Evolutionary conservation across 2,329 filamentous ascomycete species (phyloP).

Genomic region (Juglanconis oblonga): DNA sequence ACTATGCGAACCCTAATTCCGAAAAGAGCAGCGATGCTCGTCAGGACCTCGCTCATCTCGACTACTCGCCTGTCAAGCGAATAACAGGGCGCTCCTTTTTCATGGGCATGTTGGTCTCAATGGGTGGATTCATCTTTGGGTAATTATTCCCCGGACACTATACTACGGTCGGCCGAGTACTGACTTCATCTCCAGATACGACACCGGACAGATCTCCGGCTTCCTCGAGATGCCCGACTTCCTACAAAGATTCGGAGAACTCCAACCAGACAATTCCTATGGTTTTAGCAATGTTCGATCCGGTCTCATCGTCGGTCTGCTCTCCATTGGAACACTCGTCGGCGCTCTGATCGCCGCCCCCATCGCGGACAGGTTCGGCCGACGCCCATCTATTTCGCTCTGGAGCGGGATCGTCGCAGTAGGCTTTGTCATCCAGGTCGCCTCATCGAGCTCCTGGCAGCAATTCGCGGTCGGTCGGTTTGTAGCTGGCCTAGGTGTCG

Average conservation of each 20-base stretch:
- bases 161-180: neutral
- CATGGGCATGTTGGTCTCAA: conserved; percentile 40
- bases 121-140: conserved; percentile 40
- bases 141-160: conserved; percentile 23
- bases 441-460: conserved; percentile 54
- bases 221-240: conserved; percentile 60
- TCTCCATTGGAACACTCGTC: conserved; percentile 59
- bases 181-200: conserved; percentile 39
- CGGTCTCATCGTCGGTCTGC: conserved; percentile 57
- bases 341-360: conserved; percentile 60
- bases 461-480: conserved; percentile 65
- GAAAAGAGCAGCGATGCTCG: conserved; percentile 33
- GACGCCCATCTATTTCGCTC: conserved; percentile 59
- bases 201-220: conserved; percentile 54
- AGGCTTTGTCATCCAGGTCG: conserved; percentile 67
- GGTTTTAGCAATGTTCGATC: conserved; percentile 52
- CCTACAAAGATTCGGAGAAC: conserved; percentile 46
- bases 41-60: conserved; percentile 35
- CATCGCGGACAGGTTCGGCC: conserved; percentile 63
- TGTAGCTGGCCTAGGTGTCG: conserved; percentile 65
- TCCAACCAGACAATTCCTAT: conserved; percentile 33
- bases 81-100: conserved; percentile 35
- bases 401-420: conserved; percentile 60
- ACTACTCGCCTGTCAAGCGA: conserved; percentile 43
- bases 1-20: conserved; percentile 39